These are phyloP conservation scores for Aspergillus versicolor DNA, from an alignment of 2,329 filamentous ascomycete genomes.

Conservation along the genomic window DNA sequence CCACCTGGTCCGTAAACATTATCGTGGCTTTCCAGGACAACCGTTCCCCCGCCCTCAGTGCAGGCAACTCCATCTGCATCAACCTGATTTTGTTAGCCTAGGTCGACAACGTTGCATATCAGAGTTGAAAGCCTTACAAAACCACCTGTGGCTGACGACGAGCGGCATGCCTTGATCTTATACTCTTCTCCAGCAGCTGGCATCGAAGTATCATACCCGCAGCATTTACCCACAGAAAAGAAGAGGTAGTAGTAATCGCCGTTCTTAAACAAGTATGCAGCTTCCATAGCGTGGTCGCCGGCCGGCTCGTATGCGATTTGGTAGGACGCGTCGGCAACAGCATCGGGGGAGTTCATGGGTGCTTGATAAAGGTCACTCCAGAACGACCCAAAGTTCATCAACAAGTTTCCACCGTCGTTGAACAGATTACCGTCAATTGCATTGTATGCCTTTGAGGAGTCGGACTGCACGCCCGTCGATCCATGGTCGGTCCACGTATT, in stretches of 20 bases:
- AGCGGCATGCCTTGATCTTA: slow-evolving; percentile 65
- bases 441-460: slow-evolving; percentile 51
- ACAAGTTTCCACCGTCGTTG: slow-evolving; percentile 41
- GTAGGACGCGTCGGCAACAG: slow-evolving; percentile 34
- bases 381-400: slow-evolving; percentile 67
- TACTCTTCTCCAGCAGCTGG: slow-evolving; percentile 63
- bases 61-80: slow-evolving; percentile 57
- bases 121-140: slow-evolving; percentile 45
- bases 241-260: slow-evolving; percentile 64
- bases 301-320: slow-evolving; percentile 56
- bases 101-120: background rate
- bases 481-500: slow-evolving; percentile 37
- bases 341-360: slow-evolving; percentile 43
- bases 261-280: slow-evolving; percentile 55
- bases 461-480: slow-evolving; percentile 36
- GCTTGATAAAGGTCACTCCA: slow-evolving; percentile 66
- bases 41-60: slow-evolving; percentile 57
- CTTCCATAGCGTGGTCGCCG: slow-evolving; percentile 57
- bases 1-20: slow-evolving; percentile 66
- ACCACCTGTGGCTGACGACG: slow-evolving; percentile 49
- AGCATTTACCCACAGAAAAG: slow-evolving; percentile 62
- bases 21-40: slow-evolving; percentile 56
- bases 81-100: slow-evolving; percentile 25
- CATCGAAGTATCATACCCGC: slow-evolving; percentile 51
- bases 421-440: slow-evolving; percentile 61